Conservation (phyloP, 805 yeast species). For the Maudiozyma serrabonitensis region DNA sequence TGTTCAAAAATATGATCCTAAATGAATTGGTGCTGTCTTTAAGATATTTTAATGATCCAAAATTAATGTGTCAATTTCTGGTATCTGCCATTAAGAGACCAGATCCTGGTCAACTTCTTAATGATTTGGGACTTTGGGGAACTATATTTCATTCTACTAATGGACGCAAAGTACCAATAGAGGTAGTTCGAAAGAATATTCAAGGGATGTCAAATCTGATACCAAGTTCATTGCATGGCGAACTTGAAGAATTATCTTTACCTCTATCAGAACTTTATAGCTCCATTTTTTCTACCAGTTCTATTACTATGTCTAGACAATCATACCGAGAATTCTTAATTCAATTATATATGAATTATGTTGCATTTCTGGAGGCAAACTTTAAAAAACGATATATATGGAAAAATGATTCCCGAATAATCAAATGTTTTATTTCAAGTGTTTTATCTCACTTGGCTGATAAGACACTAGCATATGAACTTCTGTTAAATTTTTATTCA, state of each 20-base stretch:
- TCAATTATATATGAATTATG: conserved; percentile 9
- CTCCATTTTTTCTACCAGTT: conserved; percentile 11
- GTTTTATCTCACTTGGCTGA: conserved; percentile 14
- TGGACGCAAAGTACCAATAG: background rate
- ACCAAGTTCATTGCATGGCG: background rate
- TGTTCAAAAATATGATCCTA: conserved; percentile 15
- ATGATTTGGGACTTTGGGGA: conserved; percentile 24
- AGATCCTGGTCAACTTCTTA: conserved; percentile 12
- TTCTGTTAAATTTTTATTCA: conserved; percentile 18
- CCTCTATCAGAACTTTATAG: conserved; percentile 20
- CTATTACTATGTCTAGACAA: conserved; percentile 6
- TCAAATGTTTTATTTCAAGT: conserved; percentile 14
- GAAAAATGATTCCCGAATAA: conserved; percentile 16
- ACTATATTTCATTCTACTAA: conserved; percentile 12
- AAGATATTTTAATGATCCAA: conserved; percentile 23
- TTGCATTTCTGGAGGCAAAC: background rate
- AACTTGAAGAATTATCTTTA: conserved; percentile 7
- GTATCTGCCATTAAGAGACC: conserved; percentile 9
- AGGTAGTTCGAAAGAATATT: background rate
- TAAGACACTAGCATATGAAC: conserved; percentile 15
- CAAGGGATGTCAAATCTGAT: background rate
- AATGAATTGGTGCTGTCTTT: conserved; percentile 16
- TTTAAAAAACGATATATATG: conserved; percentile 1
- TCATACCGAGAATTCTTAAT: conserved; percentile 12
- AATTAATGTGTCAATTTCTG: conserved; percentile 16